Evolutionary conservation across 495 filamentous ascomycete genomes (phyloP).

Genomic region (Cercophora scortea): DNA sequence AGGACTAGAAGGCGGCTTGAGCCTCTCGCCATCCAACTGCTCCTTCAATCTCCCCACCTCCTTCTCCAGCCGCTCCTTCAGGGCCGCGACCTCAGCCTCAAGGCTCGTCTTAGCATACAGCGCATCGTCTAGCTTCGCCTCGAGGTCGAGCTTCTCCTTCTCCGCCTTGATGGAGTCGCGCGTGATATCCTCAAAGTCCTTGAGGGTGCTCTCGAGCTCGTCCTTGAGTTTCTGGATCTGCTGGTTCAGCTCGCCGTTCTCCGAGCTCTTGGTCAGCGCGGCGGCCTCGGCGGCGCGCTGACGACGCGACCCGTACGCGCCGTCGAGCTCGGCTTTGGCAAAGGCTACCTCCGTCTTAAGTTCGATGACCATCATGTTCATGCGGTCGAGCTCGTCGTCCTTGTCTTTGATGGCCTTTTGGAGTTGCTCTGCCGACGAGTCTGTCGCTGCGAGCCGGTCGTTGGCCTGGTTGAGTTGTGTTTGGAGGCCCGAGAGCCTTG

Average conservation of each 20-base stretch:
- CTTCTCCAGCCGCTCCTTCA: constrained; percentile 24
- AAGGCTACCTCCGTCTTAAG: constrained; percentile 87
- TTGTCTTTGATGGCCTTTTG: constrained; percentile 38
- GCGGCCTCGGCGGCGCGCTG: constrained; percentile 72
- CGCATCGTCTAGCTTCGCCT: constrained; percentile 45
- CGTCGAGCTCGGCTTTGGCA: constrained; percentile 88
- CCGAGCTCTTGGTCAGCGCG: constrained; percentile 54
- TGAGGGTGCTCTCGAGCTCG: constrained; percentile 74
- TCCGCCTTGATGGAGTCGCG: constrained; percentile 80
- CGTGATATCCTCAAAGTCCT: constrained; percentile 82
- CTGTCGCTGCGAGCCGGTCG: constrained; percentile 12
- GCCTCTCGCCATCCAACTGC: constrained; percentile 35
- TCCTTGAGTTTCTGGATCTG: constrained; percentile 59
- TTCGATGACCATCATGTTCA: constrained; percentile 77
- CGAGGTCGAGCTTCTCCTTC: constrained; percentile 71
- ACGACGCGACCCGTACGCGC: constrained; percentile 74
- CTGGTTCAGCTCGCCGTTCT: constrained; percentile 56
- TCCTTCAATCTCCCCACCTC: constrained; percentile 33
- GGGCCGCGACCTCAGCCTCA: constrained; percentile 26
- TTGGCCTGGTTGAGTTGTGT: constrained; percentile 9
- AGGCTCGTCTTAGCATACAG: constrained; percentile 20
- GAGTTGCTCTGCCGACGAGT: constrained; percentile 16
- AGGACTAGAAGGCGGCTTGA: constrained; percentile 21
- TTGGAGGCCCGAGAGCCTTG: constrained; percentile 7
- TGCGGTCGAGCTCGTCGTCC: constrained; percentile 60